Conservation (phyloP, 305 asterid genomes). For the Solanum chacoense region DNA sequence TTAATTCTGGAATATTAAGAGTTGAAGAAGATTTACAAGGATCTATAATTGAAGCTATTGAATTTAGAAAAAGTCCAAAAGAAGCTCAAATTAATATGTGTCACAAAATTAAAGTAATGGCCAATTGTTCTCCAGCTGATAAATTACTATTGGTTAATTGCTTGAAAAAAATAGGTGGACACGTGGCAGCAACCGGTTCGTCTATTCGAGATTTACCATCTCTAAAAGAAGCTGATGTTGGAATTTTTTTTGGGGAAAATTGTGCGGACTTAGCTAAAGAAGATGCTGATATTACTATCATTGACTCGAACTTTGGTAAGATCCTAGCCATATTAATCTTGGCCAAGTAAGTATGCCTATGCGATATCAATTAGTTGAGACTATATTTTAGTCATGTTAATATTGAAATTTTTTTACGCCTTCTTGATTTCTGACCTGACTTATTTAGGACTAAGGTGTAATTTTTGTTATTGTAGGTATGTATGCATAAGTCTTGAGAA, state of each 20-base stretch:
- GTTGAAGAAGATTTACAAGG: constrained; percentile 11
- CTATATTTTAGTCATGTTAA: neutral
- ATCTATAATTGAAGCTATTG: constrained; percentile 13
- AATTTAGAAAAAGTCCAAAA: constrained; percentile 16
- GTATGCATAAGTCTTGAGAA: constrained; percentile 14
- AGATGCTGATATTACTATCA: constrained; percentile 12
- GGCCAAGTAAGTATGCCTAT: constrained; percentile 15
- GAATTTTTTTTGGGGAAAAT: constrained; percentile 13
- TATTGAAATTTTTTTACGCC: neutral
- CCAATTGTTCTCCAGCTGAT: constrained; percentile 22
- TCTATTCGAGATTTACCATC: constrained; percentile 21
- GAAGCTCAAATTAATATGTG: constrained; percentile 12
- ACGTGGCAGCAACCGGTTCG: constrained; percentile 12
- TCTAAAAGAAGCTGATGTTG: constrained; percentile 29
- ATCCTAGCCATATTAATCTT: constrained; percentile 9
- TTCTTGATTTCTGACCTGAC: too few species aligned
- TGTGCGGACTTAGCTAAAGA: neutral
- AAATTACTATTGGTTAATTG: constrained; percentile 21
- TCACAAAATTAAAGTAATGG: constrained; percentile 15
- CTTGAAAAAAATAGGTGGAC: constrained; percentile 15
- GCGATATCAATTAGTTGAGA: neutral
- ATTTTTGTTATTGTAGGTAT: neutral
- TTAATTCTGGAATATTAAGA: constrained; percentile 17
- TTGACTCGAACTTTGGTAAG: neutral
- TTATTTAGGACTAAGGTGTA: too few species aligned